A percentile compares a stretch with the other conserved stretches of the same genome.
Evolutionary conservation across 495 filamentous ascomycete species (phyloP).

Genomic region (Trypethelium eluteriae): DNA sequence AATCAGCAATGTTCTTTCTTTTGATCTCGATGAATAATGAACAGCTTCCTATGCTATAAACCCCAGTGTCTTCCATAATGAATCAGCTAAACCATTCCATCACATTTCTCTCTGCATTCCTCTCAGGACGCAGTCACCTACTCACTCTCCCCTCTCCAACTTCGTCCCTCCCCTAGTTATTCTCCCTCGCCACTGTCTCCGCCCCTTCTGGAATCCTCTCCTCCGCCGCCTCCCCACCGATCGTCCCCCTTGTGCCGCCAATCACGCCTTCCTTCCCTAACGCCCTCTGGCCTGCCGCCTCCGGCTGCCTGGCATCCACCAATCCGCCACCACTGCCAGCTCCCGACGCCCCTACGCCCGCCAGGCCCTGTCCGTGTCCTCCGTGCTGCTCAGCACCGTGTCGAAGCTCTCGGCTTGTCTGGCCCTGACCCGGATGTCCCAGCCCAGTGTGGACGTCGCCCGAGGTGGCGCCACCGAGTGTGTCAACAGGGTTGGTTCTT

Average conservation of each 20-base stretch:
- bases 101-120: background rate
- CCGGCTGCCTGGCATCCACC: constrained; percentile 23
- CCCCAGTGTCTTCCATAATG: background rate
- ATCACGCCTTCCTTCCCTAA: constrained; percentile 36
- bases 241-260: constrained; percentile 35
- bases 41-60: background rate
- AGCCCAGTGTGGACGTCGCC: constrained; percentile 52
- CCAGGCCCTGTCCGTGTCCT: constrained; percentile 47
- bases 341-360: constrained; percentile 42
- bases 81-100: no score
- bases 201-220: constrained; percentile 42
- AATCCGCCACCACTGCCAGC: constrained; percentile 10
- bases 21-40: background rate
- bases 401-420: constrained; percentile 50
- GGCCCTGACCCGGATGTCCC: constrained; percentile 55
- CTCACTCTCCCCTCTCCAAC: background rate
- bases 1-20: constrained; percentile 4
- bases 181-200: constrained; percentile 43
- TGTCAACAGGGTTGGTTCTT: constrained; percentile 42
- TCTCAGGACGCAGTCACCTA: background rate
- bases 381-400: constrained; percentile 44
- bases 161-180: background rate
- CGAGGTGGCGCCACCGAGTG: constrained; percentile 57
- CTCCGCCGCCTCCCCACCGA: constrained; percentile 36
- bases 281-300: constrained; percentile 32